These are phyloP conservation scores for Yamadazyma pseudoaaseri DNA, from an alignment of 1,139 yeast genomes.

Conservation along the genomic window DNA sequence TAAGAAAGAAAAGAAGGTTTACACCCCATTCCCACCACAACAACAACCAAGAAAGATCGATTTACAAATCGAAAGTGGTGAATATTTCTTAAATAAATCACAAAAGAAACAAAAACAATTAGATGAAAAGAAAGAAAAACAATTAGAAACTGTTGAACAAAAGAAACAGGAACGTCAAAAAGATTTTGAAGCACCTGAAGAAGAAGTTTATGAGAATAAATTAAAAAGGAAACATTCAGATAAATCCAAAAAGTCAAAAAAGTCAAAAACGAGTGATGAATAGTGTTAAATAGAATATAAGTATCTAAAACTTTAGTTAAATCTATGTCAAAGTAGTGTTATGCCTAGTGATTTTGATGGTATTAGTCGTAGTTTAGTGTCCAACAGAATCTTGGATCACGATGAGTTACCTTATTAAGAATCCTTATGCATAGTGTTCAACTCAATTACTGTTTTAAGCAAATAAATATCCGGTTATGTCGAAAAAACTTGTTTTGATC, in stretches of 20 bases:
- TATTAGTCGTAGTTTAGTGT: not conserved
- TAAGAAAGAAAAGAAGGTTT: constrained; percentile 72
- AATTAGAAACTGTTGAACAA: constrained; percentile 64
- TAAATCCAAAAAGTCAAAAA: constrained; percentile 20
- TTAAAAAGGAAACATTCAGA: constrained; percentile 19
- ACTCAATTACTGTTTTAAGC: not conserved
- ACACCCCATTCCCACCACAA: constrained; percentile 99
- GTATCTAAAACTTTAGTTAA: too few species aligned
- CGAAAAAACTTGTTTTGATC: constrained; percentile 2
- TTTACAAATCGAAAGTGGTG: constrained; percentile 97
- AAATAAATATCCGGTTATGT: not conserved
- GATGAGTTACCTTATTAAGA: too few species aligned
- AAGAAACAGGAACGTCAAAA: constrained; percentile 71
- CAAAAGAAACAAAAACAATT: constrained; percentile 74
- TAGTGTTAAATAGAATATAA: not conserved
- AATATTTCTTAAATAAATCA: constrained; percentile 84
- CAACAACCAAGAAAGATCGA: constrained; percentile 97
- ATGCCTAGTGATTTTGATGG: not conserved
- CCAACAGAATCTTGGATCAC: too few species aligned
- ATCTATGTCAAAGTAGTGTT: too few species aligned
- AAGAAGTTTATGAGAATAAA: constrained; percentile 47
- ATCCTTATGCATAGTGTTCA: too few species aligned
- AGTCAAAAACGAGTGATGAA: constrained; percentile 10
- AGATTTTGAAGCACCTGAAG: constrained; percentile 85
- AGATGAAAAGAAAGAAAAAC: constrained; percentile 77